phyloP scores from a whole-genome alignment of 2,329 filamentous ascomycete genomes.

The Exutisphaerella laricina region DNA sequence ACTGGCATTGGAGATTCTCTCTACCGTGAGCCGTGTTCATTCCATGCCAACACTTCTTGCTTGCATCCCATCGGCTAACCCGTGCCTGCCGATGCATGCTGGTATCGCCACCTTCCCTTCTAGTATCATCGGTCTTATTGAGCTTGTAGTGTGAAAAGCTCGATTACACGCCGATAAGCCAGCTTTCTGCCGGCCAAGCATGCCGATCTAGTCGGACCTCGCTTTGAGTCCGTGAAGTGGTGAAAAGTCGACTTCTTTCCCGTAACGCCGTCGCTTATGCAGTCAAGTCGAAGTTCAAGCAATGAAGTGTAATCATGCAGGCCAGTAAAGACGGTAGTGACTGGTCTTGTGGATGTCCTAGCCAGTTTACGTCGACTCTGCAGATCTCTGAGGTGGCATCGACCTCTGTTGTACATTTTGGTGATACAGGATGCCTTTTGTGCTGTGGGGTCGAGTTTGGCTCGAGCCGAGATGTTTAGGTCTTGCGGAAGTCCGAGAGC shows the following conservation, averaged over 20 bases:
- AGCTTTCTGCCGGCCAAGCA: neutral
- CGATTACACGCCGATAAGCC: constrained; percentile 1
- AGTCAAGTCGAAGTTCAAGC: constrained; percentile 3
- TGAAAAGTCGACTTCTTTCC: constrained; percentile 3
- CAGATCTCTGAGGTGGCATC: constrained; percentile 1
- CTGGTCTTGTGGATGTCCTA: neutral
- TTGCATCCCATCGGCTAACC: constrained; percentile 1
- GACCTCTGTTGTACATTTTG: constrained; percentile 5
- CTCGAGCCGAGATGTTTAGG: constrained; percentile 1
- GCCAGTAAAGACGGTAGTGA: neutral
- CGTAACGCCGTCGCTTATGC: constrained; percentile 5
- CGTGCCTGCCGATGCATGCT: constrained; percentile 1
- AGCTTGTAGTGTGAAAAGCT: neutral
- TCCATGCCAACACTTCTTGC: constrained; percentile 6
- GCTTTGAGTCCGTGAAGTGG: constrained; percentile 3
- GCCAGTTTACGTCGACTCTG: neutral
- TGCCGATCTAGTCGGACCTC: constrained; percentile 4
- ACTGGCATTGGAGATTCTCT: constrained; percentile 5
- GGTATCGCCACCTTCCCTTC: constrained; percentile 1
- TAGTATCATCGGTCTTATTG: constrained; percentile 3
- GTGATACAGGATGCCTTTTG: constrained; percentile 2
- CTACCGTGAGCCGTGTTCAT: constrained; percentile 5
- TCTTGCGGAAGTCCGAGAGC: constrained; percentile 26
- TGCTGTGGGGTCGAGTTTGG: neutral
- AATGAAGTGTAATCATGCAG: constrained; percentile 1